Evolutionary conservation across 352 stramenopile species (phyloP), one percentile per base, ranked within the genome.

Genomic region (Peronospora tabacina): DNA sequence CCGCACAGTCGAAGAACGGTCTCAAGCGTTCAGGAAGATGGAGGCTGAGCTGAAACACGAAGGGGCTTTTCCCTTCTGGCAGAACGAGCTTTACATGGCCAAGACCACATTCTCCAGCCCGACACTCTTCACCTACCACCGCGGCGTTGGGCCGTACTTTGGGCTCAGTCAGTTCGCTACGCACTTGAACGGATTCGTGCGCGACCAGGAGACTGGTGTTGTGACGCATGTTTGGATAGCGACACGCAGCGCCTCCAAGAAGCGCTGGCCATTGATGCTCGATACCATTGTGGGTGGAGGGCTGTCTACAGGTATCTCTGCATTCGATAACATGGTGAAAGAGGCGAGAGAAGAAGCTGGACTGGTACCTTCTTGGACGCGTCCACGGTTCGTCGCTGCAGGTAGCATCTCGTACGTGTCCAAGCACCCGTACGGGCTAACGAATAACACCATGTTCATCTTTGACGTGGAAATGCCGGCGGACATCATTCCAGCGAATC

Each of bases 291-390:
- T 79, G 0, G 75, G 75, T 6, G 75, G 78, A 9, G 78, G 75
- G 17, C 54, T 87, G 0, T 75, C 78, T 5, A 56, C 49, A 13
- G 34, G 65, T 22, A 79, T 70, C 37, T 76, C 71, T 12, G 60
- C 72, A 16, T 50, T 67, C 10, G 71, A 83, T n/a, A 89, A 89
- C 46, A 89, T 89, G 75, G 43, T 84, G 38, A 89, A 89, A 37
- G 78, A 89, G 41, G 55, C 71, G 0, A 22, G 76, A 19, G 75
- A 89, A 58, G 75, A 89, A 44, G 75, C 75, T 13, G 71, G 71
- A 2, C 50, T 89, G 7, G 35, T 58, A 2, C 61, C 63, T 2
- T 20, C 51, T 17, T 79, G 75, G 68, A 68, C 69, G 0, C 47
- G 41, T 1, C n/a, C 42, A 12, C 49, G 53, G 2, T 59, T 87